Evolutionary conservation across 1,284 basidiomycete species (phyloP).

Genomic region (Ganoderma meredithae): DNA sequence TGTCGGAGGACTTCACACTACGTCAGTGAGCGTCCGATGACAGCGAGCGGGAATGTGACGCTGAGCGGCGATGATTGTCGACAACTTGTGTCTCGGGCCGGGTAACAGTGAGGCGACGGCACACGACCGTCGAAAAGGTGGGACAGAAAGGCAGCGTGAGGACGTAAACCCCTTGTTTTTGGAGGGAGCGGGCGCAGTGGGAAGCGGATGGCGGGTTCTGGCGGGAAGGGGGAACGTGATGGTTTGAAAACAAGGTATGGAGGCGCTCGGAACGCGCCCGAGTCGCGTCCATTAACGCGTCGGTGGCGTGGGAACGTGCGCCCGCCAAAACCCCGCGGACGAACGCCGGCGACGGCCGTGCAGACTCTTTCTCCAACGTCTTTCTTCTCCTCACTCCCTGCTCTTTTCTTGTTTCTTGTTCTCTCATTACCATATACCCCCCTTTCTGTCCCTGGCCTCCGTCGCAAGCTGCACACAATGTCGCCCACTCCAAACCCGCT

Average conservation of each 20-base stretch:
- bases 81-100: neutral
- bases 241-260: neutral
- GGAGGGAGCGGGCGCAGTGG: neutral
- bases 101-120: neutral
- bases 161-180: neutral
- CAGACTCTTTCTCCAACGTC: constrained; percentile 35
- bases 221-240: neutral
- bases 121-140: neutral
- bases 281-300: constrained; percentile 26
- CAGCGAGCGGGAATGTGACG: neutral
- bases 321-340: constrained; percentile 25
- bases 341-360: constrained; percentile 28
- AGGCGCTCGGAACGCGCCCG: constrained; percentile 21
- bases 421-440: constrained; percentile 23
- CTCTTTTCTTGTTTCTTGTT: constrained; percentile 35
- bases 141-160: neutral
- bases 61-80: neutral
- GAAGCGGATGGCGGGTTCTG: neutral
- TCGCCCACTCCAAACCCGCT: constrained; percentile 37
- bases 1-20: constrained; percentile 2
- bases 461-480: constrained; percentile 25
- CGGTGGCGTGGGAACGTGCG: constrained; percentile 37
- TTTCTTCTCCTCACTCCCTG: constrained; percentile 21
- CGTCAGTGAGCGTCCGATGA: constrained; percentile 7
- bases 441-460: constrained; percentile 14